A percentile compares a stretch with the other conserved stretches of the same genome.
These are phyloP conservation scores for Candida palmyrensis DNA, from an alignment of 805 yeast species.

Conservation along the genomic window DNA sequence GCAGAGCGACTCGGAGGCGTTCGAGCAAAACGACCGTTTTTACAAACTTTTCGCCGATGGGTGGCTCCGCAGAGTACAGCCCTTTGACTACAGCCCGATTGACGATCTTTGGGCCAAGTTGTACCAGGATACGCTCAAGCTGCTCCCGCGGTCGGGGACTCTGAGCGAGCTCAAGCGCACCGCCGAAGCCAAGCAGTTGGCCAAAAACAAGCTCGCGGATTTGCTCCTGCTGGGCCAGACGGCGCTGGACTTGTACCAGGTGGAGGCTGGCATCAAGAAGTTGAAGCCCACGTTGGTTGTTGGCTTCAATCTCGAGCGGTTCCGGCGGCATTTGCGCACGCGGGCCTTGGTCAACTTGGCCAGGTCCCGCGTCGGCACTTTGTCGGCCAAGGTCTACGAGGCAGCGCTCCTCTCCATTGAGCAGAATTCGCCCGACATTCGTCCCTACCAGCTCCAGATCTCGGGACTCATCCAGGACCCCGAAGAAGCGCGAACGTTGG, in stretches of 20 bases:
- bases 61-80: constrained; percentile 31
- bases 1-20: constrained; percentile 13
- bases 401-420: constrained; percentile 57
- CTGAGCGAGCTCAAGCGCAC: constrained; percentile 37
- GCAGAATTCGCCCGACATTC: constrained; percentile 40
- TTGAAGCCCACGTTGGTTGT: constrained; percentile 49
- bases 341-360: constrained; percentile 59
- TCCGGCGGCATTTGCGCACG: constrained; percentile 61
- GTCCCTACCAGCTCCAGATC: constrained; percentile 38
- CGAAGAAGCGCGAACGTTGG: constrained; percentile 26
- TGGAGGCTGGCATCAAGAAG: constrained; percentile 32
- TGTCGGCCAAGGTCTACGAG: constrained; percentile 61
- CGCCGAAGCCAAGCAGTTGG: constrained; percentile 56
- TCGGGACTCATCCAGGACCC: constrained; percentile 49
- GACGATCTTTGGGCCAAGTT: constrained; percentile 35
- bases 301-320: constrained; percentile 61
- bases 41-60: constrained; percentile 27
- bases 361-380: constrained; percentile 61
- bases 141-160: constrained; percentile 31
- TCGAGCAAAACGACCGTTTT: constrained; percentile 19
- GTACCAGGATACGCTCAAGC: constrained; percentile 30
- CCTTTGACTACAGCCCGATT: constrained; percentile 26
- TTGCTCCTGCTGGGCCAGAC: constrained; percentile 26
- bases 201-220: constrained; percentile 34
- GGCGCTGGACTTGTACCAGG: constrained; percentile 19